A percentile compares a stretch with the other conserved stretches of the same genome.
Conservation (phyloP, 192 early-diverging fungal genomes). For the Coemansia sp. region DNA sequence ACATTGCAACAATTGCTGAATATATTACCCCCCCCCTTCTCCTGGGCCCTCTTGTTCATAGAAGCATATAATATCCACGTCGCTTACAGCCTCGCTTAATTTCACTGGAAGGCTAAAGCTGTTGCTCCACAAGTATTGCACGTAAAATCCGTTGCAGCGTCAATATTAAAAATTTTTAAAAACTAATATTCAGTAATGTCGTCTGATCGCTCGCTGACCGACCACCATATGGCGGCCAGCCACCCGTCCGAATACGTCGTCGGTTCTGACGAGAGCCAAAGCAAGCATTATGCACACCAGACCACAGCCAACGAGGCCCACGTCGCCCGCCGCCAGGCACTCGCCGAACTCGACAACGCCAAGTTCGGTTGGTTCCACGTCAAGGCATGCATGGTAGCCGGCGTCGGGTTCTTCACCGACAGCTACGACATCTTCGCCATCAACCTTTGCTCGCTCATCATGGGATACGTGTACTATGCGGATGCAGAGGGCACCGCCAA, state of each 20-base stretch:
- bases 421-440: slow-evolving; percentile 93
- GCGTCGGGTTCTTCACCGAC: slow-evolving; percentile 75
- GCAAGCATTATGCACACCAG: slow-evolving; percentile 3
- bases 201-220: slow-evolving; percentile 11
- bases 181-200: slow-evolving; percentile 16
- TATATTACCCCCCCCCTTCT: background rate
- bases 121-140: background rate
- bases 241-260: slow-evolving; percentile 1
- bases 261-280: slow-evolving; percentile 1
- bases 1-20: background rate
- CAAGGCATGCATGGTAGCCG: slow-evolving; percentile 71
- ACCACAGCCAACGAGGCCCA: slow-evolving; percentile 5
- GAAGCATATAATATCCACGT: background rate
- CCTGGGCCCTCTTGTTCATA: background rate
- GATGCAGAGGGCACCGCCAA: slow-evolving; percentile 26
- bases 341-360: slow-evolving; percentile 62
- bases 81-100: background rate
- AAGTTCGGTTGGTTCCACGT: slow-evolving; percentile 78
- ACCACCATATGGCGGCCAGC: slow-evolving; percentile 1
- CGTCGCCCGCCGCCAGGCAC: slow-evolving; percentile 30
- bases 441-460: slow-evolving; percentile 82
- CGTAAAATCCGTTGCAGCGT: background rate
- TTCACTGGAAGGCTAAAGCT: background rate
- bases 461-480: slow-evolving; percentile 69
- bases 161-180: background rate